Evolutionary conservation across 805 yeast species (phyloP).

Genomic region (Candida silvatica): DNA sequence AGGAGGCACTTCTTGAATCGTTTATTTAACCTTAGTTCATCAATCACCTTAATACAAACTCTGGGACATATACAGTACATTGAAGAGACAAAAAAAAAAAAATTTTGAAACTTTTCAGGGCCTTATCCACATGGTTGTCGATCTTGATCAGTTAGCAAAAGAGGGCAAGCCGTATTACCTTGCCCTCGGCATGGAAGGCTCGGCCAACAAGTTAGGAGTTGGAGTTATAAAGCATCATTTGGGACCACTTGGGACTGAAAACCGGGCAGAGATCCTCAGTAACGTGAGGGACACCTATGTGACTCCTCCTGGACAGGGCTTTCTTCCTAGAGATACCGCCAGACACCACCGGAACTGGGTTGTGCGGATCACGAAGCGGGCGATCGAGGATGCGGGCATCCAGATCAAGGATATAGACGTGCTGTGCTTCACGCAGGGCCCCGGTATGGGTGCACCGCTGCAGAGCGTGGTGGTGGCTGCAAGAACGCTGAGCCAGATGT

Average conservation of each 20-base stretch:
- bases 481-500: slow-evolving; percentile 68
- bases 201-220: slow-evolving; percentile 93
- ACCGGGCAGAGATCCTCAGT: slow-evolving; percentile 70
- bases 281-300: slow-evolving; percentile 91
- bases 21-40: slow-evolving; percentile 5
- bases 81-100: background rate
- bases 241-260: slow-evolving; percentile 47
- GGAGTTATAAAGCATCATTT: slow-evolving; percentile 75
- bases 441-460: slow-evolving; percentile 99
- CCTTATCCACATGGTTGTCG: slow-evolving; percentile 11
- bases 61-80: background rate
- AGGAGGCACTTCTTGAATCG: slow-evolving; percentile 7
- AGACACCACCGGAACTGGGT: slow-evolving; percentile 96
- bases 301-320: slow-evolving; percentile 98
- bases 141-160: slow-evolving; percentile 32
- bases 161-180: slow-evolving; percentile 42
- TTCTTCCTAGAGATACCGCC: slow-evolving; percentile 93
- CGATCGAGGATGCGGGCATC: slow-evolving; percentile 56
- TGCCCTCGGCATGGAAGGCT: slow-evolving; percentile 92
- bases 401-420: slow-evolving; percentile 49
- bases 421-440: slow-evolving; percentile 94
- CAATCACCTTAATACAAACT: background rate
- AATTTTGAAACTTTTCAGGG: background rate
- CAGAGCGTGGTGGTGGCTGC: slow-evolving; percentile 93
- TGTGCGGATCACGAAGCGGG: slow-evolving; percentile 59